Conservation (phyloP, 208 protist genomes). For the Angomonas desouzai region DNA sequence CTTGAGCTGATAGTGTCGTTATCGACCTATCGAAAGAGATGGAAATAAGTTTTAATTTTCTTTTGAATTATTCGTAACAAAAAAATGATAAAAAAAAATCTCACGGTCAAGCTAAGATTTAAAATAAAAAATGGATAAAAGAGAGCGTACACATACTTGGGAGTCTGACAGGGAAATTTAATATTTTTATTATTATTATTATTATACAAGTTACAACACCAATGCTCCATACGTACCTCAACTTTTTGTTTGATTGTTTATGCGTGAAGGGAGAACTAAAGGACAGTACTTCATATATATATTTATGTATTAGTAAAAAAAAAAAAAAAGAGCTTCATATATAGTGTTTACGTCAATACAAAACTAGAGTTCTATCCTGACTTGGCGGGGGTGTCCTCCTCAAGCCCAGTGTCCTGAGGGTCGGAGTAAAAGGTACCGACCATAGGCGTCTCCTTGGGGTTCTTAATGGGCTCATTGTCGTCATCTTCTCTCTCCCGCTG, state of each 20-base stretch:
- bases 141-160: neutral
- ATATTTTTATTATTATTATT: neutral
- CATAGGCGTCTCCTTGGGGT: neutral
- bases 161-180: neutral
- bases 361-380: neutral
- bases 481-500: neutral
- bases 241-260: too few relatives aligned
- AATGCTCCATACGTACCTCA: too few relatives aligned
- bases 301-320: too few relatives aligned
- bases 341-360: neutral
- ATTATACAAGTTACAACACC: neutral
- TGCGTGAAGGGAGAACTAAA: too few relatives aligned
- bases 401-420: neutral
- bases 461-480: conserved; percentile 4
- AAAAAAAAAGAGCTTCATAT: neutral
- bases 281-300: too few relatives aligned
- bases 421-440: neutral
- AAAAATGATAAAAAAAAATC: neutral
- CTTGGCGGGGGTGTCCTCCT: neutral
- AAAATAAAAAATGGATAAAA: neutral
- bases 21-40: neutral
- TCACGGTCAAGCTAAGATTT: neutral
- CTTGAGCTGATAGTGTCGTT: neutral
- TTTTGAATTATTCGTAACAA: neutral
- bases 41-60: neutral